Evolutionary conservation across 2,329 filamentous ascomycete genomes (phyloP), one percentile per base, ranked within the genome.

Genomic region (Penicillium aurantiogriseum): DNA sequence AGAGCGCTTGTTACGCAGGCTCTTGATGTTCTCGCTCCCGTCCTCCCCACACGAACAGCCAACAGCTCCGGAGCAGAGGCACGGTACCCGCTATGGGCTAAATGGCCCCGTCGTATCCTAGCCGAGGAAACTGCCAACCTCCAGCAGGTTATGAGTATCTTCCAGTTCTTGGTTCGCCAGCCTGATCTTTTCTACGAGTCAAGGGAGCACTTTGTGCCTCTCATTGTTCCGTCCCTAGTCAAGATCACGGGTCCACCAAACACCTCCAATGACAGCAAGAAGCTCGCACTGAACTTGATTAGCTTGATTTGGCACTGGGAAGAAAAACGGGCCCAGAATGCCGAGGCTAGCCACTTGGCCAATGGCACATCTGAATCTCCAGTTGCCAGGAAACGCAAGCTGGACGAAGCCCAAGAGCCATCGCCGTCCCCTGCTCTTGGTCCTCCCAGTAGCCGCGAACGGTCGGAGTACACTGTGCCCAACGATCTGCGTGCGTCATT

Each of bases 91-190:
- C 81, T 92, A 11, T 99, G 93, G 94, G 91, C 92, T 8, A 87
- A 91, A 62, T 90, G 92, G 63, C 92, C 94, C 31, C 86, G 93
- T 42, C 91, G 92, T 53, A 96, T 99, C 29, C 78, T 99, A 23
- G 88, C 91, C 4, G 95, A 99, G 71, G 94, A 99, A 74, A 92
- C 91, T 27, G 91, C 94, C 61, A 99, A 99, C 67, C 83, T 93
- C 46, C 92, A 96, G 74, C 94, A 97, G 76, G 89, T 97, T 78
- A 96, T 92, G 52, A 94, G 90, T 77, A 97, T 99, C 67, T 97
- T 97, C 79, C 90, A 97, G 69, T 99, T 99, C 76, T 81, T 99
- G 35, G 93, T 97, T 36, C 86, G 90, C 56, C 93, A 99, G 71
- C 89, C 92, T 0, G 88, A 94, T 68, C 80, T 99, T 5, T 99